A percentile compares a stretch with the other conserved stretches of the same genome.
phyloP scores from a whole-genome alignment of 2,329 filamentous ascomycete genomes.

The Aspergillus fischeri region DNA sequence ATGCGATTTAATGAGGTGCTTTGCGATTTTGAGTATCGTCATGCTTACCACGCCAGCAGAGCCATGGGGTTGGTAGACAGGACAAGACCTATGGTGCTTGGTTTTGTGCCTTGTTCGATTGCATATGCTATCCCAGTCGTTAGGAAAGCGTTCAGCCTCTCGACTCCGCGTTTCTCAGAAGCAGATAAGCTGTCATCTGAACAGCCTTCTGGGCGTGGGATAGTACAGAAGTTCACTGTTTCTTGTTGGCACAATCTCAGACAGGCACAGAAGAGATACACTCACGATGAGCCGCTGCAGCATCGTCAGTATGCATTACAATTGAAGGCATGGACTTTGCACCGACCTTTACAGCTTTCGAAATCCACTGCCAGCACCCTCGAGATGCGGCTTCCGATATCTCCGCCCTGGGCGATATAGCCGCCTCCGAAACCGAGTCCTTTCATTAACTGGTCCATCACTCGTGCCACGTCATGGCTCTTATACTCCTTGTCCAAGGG shows the following conservation, averaged over 20 bases:
- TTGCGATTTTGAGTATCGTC: not conserved
- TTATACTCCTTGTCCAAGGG: slow-evolving; percentile 24
- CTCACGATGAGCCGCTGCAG: slow-evolving; percentile 27
- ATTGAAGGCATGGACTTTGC: not conserved
- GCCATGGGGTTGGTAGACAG: slow-evolving; percentile 29
- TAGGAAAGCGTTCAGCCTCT: slow-evolving; percentile 16
- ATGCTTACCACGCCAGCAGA: slow-evolving; percentile 29
- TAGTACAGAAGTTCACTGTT: slow-evolving; percentile 26
- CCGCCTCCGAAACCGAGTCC: slow-evolving; percentile 25
- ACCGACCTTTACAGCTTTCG: slow-evolving; percentile 28
- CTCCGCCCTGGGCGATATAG: slow-evolving; percentile 31
- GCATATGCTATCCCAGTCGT: slow-evolving; percentile 22
- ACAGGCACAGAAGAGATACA: not conserved
- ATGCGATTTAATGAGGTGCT: not conserved
- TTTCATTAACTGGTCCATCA: slow-evolving; percentile 28
- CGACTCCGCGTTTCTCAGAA: slow-evolving; percentile 28
- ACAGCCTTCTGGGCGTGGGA: slow-evolving; percentile 20
- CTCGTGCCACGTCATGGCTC: slow-evolving; percentile 20
- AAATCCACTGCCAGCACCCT: slow-evolving; percentile 21
- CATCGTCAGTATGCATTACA: not conserved
- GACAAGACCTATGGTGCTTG: slow-evolving; percentile 34
- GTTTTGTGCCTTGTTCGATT: slow-evolving; percentile 27
- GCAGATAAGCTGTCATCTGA: slow-evolving; percentile 19
- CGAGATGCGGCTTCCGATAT: slow-evolving; percentile 26
- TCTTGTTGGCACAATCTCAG: slow-evolving; percentile 5